These are phyloP conservation scores for Metroxylon sagu DNA, from an alignment of 176 grass and related monocot species.

Conservation along the genomic window DNA sequence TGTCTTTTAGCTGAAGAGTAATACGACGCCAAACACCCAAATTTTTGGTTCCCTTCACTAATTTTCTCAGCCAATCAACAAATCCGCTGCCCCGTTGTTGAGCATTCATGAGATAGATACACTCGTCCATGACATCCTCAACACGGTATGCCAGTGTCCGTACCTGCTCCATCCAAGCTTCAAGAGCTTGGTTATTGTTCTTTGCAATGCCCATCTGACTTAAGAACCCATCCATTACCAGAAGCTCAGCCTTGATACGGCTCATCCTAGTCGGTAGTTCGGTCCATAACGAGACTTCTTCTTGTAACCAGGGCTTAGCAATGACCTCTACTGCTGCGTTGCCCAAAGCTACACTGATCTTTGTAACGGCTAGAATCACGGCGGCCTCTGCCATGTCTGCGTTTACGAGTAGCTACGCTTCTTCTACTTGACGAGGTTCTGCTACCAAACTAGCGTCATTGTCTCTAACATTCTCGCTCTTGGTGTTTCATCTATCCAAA, in stretches of 20 bases:
- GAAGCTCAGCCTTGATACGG: constrained; percentile 21
- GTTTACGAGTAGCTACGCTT: too few relatives aligned
- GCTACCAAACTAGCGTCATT: too few relatives aligned
- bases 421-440: too few relatives aligned
- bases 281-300: not conserved
- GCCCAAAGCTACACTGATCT: constrained; percentile 26
- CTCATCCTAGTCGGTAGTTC: constrained; percentile 20
- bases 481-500: too few relatives aligned
- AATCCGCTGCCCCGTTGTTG: not conserved
- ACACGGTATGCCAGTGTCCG: constrained; percentile 22
- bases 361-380: constrained; percentile 20
- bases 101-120: constrained; percentile 7
- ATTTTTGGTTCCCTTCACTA: not conserved
- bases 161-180: constrained; percentile 27
- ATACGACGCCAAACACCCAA: constrained; percentile 11
- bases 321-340: constrained; percentile 9
- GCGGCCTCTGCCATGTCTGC: not conserved
- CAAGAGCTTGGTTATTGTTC: not conserved
- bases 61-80: constrained; percentile 15
- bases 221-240: constrained; percentile 26
- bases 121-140: constrained; percentile 31
- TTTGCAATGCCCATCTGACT: not conserved
- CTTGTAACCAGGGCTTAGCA: constrained; percentile 9
- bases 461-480: too few relatives aligned
- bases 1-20: not conserved